Base-by-base conservation (phyloP, 139 green algal species). In the Chlorella sp. region DNA sequence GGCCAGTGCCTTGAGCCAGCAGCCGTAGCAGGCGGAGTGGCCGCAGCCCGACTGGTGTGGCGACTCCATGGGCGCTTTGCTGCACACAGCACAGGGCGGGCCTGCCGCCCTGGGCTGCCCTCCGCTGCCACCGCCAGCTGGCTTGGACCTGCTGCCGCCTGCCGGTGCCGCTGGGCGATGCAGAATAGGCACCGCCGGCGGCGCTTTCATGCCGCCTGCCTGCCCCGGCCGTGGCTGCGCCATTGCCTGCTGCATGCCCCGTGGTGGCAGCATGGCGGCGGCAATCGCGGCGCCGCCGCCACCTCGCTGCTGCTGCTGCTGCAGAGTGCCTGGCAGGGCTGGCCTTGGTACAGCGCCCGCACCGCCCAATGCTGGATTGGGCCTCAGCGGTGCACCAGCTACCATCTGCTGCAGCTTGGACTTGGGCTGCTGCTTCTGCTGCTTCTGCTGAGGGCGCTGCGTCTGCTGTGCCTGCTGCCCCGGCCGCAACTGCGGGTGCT, bases 21-120 rank as follows among this genome's bases (percentile, higher is more conserved):
- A 96, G 56, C 70, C 75, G 67, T 93, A 94, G 87, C 94, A 96
- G 9, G 84, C 93, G 51, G 89, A 30, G 74, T 94, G 87, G 20
- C 90, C 90, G 64, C 93, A 96, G 2, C 76, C 80, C 12, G 87
- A 86, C 83, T 90, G 79, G 73, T 94, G 86, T 6, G 93, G 78
- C 21, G 85, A 55, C 20, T 85, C 64, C 84, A 93, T 93, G 1
- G 91, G 90, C 12, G 47, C 34, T 36, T 86, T 88, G 51, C 65
- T 64, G 80, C 91, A 95, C 44, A 90, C 80, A 1, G 63, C 51
- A 81, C 91, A 90, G 13, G 81, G 25, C 6, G 74, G 57, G 21
- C 70, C 36, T 0, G 30, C 20, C 1, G 63, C 62, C 3, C 30
- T 56, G 0, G 65, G 67, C 39, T 47, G 41, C 41, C 15, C 65